Evolutionary conservation across 257 asterid species (phyloP).

Genomic region (Solanum piurae): DNA sequence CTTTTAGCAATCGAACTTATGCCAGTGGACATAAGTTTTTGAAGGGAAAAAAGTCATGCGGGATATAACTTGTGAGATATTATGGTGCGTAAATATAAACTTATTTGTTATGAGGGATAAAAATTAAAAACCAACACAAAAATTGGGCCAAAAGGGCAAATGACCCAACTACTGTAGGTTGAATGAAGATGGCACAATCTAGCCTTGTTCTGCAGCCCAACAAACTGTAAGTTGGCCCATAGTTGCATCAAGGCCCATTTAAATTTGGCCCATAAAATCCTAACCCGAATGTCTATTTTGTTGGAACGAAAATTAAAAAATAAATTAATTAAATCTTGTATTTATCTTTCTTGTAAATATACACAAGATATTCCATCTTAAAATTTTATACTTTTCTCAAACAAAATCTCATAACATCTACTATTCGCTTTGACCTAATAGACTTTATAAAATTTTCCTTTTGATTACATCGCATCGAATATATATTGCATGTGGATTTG

Average conservation of each 20-base stretch:
- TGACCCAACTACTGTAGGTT: not conserved
- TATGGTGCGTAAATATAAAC: too few species aligned
- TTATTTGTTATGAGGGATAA: not conserved
- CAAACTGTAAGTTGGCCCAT: not conserved
- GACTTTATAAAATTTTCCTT: not conserved
- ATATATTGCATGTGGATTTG: not conserved
- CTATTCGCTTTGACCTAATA: not conserved
- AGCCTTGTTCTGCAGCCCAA: not conserved
- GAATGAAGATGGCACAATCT: not conserved
- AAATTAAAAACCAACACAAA: not conserved
- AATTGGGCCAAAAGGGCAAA: not conserved
- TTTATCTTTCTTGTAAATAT: not conserved
- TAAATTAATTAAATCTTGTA: not conserved
- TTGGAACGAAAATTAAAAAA: not conserved
- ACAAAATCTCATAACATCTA: not conserved
- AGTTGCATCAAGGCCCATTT: not conserved
- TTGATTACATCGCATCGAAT: not conserved
- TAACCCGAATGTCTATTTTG: not conserved
- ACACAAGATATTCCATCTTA: not conserved
- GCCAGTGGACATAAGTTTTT: too few species aligned
- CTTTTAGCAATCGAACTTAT: too few species aligned
- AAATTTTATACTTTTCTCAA: not conserved
- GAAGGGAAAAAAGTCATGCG: not conserved
- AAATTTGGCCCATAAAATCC: not conserved
- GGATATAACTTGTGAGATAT: not conserved